phyloP scores from a whole-genome alignment of 345 rosid species.

The Citrus hindsii region DNA sequence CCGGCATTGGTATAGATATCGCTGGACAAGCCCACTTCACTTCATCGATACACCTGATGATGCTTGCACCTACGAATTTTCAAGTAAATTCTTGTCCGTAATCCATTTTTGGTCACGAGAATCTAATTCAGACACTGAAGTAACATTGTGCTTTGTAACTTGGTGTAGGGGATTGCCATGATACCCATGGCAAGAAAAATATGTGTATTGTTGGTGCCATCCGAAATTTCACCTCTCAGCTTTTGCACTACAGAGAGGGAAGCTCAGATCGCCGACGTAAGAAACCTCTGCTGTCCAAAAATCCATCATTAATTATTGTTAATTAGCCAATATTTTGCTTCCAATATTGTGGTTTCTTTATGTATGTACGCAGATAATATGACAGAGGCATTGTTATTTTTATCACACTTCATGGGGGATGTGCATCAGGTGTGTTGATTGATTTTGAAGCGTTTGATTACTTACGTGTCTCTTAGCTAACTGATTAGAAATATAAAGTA shows the following conservation, averaged over 20 bases:
- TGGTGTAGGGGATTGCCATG: conserved; percentile 83
- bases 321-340: not conserved
- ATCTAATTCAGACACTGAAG: not conserved
- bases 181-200: conserved; percentile 46
- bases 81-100: conserved; percentile 33
- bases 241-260: conserved; percentile 75
- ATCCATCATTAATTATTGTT: not conserved
- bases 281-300: not conserved
- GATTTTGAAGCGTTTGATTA: not conserved
- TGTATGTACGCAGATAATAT: conserved; percentile 56
- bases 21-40: conserved; percentile 78
- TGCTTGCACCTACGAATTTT: conserved; percentile 47
- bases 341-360: not conserved
- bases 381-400: conserved; percentile 88
- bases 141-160: not conserved
- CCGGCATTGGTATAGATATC: conserved; percentile 66
- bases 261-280: conserved; percentile 83
- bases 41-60: conserved; percentile 74
- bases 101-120: not conserved
- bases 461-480: not conserved
- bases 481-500: not conserved
- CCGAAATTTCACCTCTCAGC: conserved; percentile 89
- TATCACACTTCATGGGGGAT: conserved; percentile 96
- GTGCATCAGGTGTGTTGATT: conserved; percentile 62
- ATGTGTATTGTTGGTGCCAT: conserved; percentile 90